A percentile compares a stretch with the other conserved stretches of the same genome.
Evolutionary conservation across 352 stramenopile genomes (phyloP).

Genomic region (Blastocystis sp.): DNA sequence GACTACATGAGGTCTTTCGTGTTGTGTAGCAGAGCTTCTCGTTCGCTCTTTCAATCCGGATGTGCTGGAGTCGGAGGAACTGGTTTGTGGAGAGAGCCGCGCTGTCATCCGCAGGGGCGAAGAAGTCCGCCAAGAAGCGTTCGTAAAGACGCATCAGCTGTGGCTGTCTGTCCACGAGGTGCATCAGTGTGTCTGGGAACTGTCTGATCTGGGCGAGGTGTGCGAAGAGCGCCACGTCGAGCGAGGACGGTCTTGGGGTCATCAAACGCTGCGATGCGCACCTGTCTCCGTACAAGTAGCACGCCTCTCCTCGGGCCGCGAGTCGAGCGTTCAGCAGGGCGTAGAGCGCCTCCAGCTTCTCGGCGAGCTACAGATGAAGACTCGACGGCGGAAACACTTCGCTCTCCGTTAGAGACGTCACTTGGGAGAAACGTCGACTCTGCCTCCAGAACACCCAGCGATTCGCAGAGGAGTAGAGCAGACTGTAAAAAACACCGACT

Average conservation of each 20-base stretch:
- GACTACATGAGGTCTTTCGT: not conserved
- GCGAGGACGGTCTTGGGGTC: not conserved
- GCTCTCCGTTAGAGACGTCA: not conserved
- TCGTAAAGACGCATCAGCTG: not conserved
- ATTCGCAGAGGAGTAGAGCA: not conserved
- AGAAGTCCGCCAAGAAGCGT: not conserved
- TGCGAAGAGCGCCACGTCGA: constrained; percentile 3
- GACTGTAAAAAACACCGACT: not conserved
- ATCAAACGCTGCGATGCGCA: not conserved
- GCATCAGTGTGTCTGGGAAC: not conserved
- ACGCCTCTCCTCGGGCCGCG: not conserved
- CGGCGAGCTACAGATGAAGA: not conserved
- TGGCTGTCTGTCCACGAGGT: not conserved
- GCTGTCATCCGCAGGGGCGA: not conserved
- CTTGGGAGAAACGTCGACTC: not conserved
- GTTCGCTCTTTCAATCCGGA: not conserved
- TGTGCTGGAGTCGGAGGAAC: not conserved
- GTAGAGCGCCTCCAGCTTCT: constrained; percentile 3
- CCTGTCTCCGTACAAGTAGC: constrained; percentile 11
- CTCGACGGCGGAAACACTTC: not conserved
- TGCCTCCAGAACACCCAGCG: not conserved
- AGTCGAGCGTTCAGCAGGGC: not conserved
- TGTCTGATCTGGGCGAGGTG: not conserved
- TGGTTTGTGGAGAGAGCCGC: not conserved
- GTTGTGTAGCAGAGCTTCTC: not conserved